Evolutionary conservation across 345 rosid genomes (phyloP).

Genomic region (Salix dunnii): DNA sequence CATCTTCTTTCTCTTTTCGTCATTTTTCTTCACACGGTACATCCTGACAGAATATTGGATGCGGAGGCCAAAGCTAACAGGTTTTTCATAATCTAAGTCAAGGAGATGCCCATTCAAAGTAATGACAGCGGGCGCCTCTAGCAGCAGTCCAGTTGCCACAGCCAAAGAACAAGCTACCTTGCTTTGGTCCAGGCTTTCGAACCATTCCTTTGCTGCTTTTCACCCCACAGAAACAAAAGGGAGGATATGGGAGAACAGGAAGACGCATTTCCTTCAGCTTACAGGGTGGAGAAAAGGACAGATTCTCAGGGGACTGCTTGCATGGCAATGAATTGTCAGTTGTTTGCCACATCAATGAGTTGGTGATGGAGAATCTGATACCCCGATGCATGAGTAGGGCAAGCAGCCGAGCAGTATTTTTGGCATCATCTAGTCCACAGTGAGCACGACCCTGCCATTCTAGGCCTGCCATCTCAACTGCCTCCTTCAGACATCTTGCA

Average conservation of each 20-base stretch:
- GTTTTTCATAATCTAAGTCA: conserved; percentile 17
- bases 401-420: conserved; percentile 44
- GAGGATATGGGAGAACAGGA: conserved; percentile 29
- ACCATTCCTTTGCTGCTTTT: conserved; percentile 35
- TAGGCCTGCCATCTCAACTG: conserved; percentile 42
- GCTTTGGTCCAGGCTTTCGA: conserved; percentile 38
- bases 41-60: conserved; percentile 9
- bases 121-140: conserved; percentile 32
- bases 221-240: conserved; percentile 41
- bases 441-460: conserved; percentile 49
- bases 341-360: conserved; percentile 32
- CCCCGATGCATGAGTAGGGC: conserved; percentile 36
- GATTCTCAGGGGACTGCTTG: conserved; percentile 18
- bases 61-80: conserved; percentile 4
- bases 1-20: neutral
- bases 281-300: conserved; percentile 13
- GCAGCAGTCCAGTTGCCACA: conserved; percentile 46
- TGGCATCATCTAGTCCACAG: conserved; percentile 45
- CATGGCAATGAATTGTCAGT: conserved; percentile 18
- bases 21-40: conserved; percentile 5
- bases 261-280: conserved; percentile 14
- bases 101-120: conserved; percentile 40
- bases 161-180: conserved; percentile 37
- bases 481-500: conserved; percentile 40
- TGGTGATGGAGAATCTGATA: conserved; percentile 36